These are phyloP conservation scores for Podospora didyma DNA, from an alignment of 495 filamentous ascomycete species.

Conservation along the genomic window DNA sequence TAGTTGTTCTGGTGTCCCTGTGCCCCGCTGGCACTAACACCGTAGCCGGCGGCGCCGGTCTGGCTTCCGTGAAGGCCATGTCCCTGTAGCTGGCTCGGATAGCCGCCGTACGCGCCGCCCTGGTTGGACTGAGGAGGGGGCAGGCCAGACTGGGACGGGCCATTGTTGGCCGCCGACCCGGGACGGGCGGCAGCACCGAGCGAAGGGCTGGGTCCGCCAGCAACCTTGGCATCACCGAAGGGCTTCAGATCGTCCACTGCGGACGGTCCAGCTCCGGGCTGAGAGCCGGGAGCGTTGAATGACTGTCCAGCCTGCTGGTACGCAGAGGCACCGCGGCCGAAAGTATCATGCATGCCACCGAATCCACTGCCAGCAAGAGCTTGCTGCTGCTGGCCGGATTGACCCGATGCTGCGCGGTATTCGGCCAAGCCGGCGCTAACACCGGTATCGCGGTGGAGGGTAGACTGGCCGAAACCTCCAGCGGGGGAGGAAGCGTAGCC, in stretches of 20 bases:
- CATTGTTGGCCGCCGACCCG: conserved; percentile 77
- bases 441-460: conserved; percentile 61
- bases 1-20: conserved; percentile 63
- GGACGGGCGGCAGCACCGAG: conserved; percentile 76
- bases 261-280: conserved; percentile 38
- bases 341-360: conserved; percentile 71
- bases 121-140: conserved; percentile 72
- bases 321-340: conserved; percentile 61
- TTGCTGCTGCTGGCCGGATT: conserved; percentile 64
- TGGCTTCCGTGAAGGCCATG: conserved; percentile 60
- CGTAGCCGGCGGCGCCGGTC: conserved; percentile 63
- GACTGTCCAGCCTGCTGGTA: conserved; percentile 62
- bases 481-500: conserved; percentile 73
- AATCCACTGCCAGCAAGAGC: conserved; percentile 64
- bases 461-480: conserved; percentile 67
- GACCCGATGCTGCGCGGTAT: conserved; percentile 72
- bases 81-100: conserved; percentile 60
- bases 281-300: conserved; percentile 60
- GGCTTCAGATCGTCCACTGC: conserved; percentile 72
- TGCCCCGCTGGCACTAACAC: conserved; percentile 59
- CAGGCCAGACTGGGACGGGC: conserved; percentile 60
- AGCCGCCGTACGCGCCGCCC: conserved; percentile 59
- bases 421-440: conserved; percentile 55
- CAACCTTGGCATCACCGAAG: conserved; percentile 62
- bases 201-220: conserved; percentile 77